Evolutionary conservation across 129 eudicot genomes (phyloP).

Genomic region (Centaurea solstitialis): DNA sequence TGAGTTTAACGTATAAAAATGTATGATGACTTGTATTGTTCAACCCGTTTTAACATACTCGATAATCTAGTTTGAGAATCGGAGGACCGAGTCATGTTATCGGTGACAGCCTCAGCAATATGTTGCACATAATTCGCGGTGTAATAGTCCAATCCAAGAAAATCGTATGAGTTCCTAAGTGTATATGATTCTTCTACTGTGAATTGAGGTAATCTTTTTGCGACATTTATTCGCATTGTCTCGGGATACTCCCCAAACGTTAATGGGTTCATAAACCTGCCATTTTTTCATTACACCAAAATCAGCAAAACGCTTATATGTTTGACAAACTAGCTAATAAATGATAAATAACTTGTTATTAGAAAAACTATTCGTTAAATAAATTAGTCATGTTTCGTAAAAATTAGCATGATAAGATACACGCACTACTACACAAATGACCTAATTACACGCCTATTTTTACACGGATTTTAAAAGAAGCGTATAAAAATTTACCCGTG

Average conservation of each 20-base stretch:
- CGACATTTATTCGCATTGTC: constrained; percentile 42
- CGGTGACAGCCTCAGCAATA: constrained; percentile 29
- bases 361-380: background rate
- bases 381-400: background rate
- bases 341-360: no score
- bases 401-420: background rate
- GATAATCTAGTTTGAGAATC: constrained; percentile 42
- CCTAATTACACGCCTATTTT: no score
- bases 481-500: no score
- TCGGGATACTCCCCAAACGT: constrained; percentile 58
- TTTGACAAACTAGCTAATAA: background rate
- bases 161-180: constrained; percentile 60
- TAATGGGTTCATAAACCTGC: constrained; percentile 62
- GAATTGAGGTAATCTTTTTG: constrained; percentile 50
- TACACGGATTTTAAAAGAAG: no score
- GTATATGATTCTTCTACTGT: constrained; percentile 50
- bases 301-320: background rate
- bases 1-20: background rate
- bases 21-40: background rate
- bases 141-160: constrained; percentile 69
- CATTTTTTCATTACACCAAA: background rate
- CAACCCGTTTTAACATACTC: constrained; percentile 17
- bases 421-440: no score
- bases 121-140: constrained; percentile 51
- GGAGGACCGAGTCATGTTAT: constrained; percentile 35